Evolutionary conservation across 176 grass and related monocot species (phyloP), one percentile per base, ranked within the genome.

Genomic region (Themeda triandra): DNA sequence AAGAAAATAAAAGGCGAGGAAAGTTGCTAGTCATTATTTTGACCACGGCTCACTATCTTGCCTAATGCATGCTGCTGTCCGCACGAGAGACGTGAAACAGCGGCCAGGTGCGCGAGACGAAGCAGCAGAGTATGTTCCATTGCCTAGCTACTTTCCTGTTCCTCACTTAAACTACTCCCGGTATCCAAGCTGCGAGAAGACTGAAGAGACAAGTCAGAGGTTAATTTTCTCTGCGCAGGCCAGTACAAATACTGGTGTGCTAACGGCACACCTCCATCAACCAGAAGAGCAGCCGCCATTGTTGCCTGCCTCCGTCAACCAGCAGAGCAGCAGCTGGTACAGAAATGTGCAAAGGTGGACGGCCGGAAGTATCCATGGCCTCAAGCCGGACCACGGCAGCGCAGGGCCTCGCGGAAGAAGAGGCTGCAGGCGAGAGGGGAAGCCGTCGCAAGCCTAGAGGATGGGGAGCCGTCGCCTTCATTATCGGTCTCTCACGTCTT

Each of bases 401-500:
- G 19, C 23, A 1, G 66, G 28, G 3, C 30, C 21, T 54, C 21
- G 13, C 23, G 7, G n/a, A 30, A 37, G n/a, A 59, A 21, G 81
- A 33, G 27, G 69, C 37, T 9, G 59, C 60, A 0, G 63, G 11
- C 27, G 63, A 46, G 3, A 30, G 40, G 36, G 40, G 53, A 71
- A 4, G 36, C 36, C 21, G 13, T 7, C 5, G 71, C 58, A 84
- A 41, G 71, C 82, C 41, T 21, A 84, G 82, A 21, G 71, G 82
- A 48, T 84, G 82, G 82, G 32, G 30, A 36, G 82, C 71, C 21
- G 31, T 75, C 21, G 21, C 12, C 9, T 84, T 84, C 71, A 27
- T 84, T 58, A 35, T 84, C 21, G 70, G 82, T 84, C 28, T 75
- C 19, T 25, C 45, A 1, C 14, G 21, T 2, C 30, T n/a, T 6